Base-by-base conservation (phyloP, 345 rosid genomes). In the Acer saccharum region DNA sequence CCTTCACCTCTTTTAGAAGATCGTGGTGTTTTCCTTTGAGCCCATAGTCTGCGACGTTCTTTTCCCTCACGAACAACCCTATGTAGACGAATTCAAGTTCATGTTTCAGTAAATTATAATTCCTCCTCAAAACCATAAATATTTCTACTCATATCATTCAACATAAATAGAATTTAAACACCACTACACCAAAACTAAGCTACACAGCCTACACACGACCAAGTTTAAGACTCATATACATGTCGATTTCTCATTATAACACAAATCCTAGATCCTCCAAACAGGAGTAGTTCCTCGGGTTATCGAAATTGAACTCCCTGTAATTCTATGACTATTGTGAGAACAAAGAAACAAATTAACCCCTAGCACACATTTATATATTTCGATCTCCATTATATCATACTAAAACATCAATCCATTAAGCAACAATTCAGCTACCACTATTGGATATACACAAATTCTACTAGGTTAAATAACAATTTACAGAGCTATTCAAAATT, bases 1-100 rank as follows among this genome's bases (percentile, higher is more conserved):
- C 23, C 79, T 75, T 84, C 78, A 43, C 57, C 69, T 73, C 27
- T 84, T 66, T 71, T 83, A 65, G 92, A 65, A 65, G 81, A 77
- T 14, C 75, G 71, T 0, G 88, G 92, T 8, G 93, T 89, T 84
- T 84, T 83, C 80, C 84, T 84, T 79, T 89, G 89, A 58, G 97
- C 94, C 90, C 92, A 86, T 68, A 65, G 66, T 81, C 87, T 90
- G 44, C 91, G 90, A 4, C 84, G 86, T 78, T 91, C 97, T 87
- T 94, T 96, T 84, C 91, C 86, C 83, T 94, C 95, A 8, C 89
- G 90, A 65, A 76, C 39, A 80, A 88, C 77, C 81, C 98, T 93
- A 74, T n/a, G 64, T 29, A 67, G 35, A 20, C 6, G 46, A 5
- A 66, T 32, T 64, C 7, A 6, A 21, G 2, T 1, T 13, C 72